Evolutionary conservation across 2,329 filamentous ascomycete genomes (phyloP), one percentile per base, ranked within the genome.

Genomic region (Fusarium sp.): DNA sequence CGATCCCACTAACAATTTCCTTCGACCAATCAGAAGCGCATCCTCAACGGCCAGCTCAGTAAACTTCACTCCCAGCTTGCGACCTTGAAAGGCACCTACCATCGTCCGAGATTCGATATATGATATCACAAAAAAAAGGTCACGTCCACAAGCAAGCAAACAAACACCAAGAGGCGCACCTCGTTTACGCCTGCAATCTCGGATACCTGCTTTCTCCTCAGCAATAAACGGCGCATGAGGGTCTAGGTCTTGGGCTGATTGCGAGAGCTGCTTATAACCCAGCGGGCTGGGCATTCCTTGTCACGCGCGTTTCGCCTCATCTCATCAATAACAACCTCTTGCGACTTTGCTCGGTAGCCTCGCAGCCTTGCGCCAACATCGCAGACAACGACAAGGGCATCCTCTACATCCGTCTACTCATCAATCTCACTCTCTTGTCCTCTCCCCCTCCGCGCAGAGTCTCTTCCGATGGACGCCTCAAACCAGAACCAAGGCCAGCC

Each of bases 231-330:
- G 47, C 75, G 42, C 36, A 77, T 75, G 61, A 70, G 66, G 36
- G 36, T 50, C 59, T 69, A 20, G 36, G 36, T 54, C 59, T 69
- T 22, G 63, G 47, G 42, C 65, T 36, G 18, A 60, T 40, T 25
- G 33, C 31, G 47, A 65, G 33, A 72, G 35, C 61, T 65, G 14
- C 65, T 68, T 62, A 54, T 62, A 61, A 56, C 69, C 74, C 70
- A 76, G 74, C 71, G 63, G 70, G 76, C 76, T 77, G 74, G 76
- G 69, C 70, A 52, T 73, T 61, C 66, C 29, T 56, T 65, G 58
- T 66, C 65, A 63, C 67, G 66, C 74, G 72, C 66, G 63, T 68
- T 71, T 74, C 45, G 42, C 56, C 65, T 73, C 58, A 58, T 66
- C 68, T 77, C 59, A 69, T 75, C 65, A 65, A 75, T 42, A 75